Evolutionary conservation across 805 yeast species (phyloP), one percentile per base, ranked within the genome.

Genomic region (Candida dendrica): DNA sequence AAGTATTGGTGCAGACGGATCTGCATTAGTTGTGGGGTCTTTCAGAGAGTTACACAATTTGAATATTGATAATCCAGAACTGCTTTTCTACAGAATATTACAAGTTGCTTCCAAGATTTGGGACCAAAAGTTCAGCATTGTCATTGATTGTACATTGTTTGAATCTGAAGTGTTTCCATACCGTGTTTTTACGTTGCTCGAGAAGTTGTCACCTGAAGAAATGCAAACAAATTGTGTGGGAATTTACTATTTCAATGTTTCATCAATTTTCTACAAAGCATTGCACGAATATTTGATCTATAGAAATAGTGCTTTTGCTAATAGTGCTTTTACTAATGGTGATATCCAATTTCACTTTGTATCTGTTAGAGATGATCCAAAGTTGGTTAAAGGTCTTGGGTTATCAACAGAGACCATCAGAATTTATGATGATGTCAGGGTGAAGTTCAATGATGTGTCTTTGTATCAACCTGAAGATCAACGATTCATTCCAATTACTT

Each of bases 31-130:
- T 22, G 77, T 82, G 3, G 50, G 83, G 20, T 74, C 76, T 35
- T 68, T 71, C 47, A 52, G 56, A 7, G 59, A 70, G 16, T 64
- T 75, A 32, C 47, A 56, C 32, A 54, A 55, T 26, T 53, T 65
- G 6, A 59, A 56, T 11, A 59, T 58, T 9, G 37, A 58, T 13
- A 75, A 73, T 36, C 55, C 70, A 0, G 82, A 83, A 36, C 62
- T 75, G 4, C 60, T 81, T 20, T 63, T 76, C 19, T 87, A 74
- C 60, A 71, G 81, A 45, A 50, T 80, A 7, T 71, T 84, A 41
- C 88, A 84, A 49, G 71, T 76, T 4, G 74, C 81, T 15, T 74
- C 82, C 40, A 83, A 81, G 54, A 70, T 85, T 20, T 83, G 95
- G 90, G 78, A 80, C 17, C 70, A 75, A 27, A 77, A 76, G 43